Conservation (phyloP, 306 rosid species). For the Pyrus communis region DNA sequence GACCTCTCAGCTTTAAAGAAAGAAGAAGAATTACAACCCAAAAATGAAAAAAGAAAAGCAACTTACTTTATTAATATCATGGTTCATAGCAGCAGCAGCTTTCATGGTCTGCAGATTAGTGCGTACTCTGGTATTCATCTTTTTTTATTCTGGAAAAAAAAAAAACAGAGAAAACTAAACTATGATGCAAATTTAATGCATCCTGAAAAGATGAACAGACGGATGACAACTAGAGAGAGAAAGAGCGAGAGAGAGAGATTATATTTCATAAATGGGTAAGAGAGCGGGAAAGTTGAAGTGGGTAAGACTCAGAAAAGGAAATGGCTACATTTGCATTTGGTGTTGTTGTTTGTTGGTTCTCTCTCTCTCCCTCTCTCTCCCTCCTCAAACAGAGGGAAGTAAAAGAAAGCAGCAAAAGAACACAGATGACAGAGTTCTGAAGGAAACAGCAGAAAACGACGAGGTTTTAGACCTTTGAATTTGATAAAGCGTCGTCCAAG, state of each 20-base stretch:
- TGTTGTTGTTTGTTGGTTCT: neutral
- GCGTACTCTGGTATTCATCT: slow-evolving; percentile 60
- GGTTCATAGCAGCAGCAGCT: slow-evolving; percentile 29
- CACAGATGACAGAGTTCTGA: slow-evolving; percentile 15
- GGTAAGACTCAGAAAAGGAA: slow-evolving; percentile 24
- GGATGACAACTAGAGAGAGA: neutral
- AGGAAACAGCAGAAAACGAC: slow-evolving; percentile 46
- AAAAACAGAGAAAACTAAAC: neutral
- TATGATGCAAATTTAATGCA: slow-evolving; percentile 21
- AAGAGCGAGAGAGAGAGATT: neutral
- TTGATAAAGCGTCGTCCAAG: slow-evolving; percentile 35
- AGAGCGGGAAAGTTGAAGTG: slow-evolving; percentile 75
- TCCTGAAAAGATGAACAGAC: slow-evolving; percentile 19
- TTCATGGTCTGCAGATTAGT: slow-evolving; percentile 56
- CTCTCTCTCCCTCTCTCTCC: neutral
- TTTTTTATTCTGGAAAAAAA: slow-evolving; percentile 26
- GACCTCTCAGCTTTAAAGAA: slow-evolving; percentile 3
- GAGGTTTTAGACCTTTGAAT: slow-evolving; percentile 35
- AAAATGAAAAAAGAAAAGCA: slow-evolving; percentile 2
- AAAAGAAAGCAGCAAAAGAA: slow-evolving; percentile 31
- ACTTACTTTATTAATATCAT: slow-evolving; percentile 38
- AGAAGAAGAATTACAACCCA: neutral
- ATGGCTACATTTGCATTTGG: slow-evolving; percentile 14
- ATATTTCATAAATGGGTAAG: slow-evolving; percentile 23
- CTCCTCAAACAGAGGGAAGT: slow-evolving; percentile 48